Percentiles rank a stretch among this genome's conserved stretches.
phyloP scores from a whole-genome alignment of 2,329 filamentous ascomycete genomes.

The Magnaporthiopsis incrustans region DNA sequence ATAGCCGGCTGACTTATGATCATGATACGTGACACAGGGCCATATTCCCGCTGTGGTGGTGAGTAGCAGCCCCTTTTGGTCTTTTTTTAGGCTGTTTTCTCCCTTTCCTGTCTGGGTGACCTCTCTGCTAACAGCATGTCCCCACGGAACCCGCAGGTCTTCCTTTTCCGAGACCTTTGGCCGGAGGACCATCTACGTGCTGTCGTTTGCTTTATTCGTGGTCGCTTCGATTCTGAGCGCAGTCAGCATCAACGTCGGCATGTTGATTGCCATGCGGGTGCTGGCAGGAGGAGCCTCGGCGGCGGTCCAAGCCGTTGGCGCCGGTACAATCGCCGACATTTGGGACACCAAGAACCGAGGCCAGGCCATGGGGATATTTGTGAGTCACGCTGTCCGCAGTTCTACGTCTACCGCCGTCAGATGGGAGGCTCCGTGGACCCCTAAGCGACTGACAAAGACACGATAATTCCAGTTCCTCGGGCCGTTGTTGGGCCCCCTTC shows the following conservation, averaged over 20 bases:
- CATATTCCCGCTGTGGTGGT: conserved; percentile 81
- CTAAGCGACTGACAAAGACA: too few relatives aligned
- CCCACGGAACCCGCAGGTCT: conserved; percentile 31
- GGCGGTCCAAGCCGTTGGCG: conserved; percentile 74
- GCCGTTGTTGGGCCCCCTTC: conserved; percentile 63
- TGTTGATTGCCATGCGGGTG: conserved; percentile 72
- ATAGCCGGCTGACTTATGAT: neutral
- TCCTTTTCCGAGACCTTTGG: conserved; percentile 69
- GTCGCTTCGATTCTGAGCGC: conserved; percentile 65
- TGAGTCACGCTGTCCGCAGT: neutral
- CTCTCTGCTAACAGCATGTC: neutral
- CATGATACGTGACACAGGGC: conserved; percentile 23
- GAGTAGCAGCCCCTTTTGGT: conserved; percentile 9
- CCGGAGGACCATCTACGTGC: conserved; percentile 69
- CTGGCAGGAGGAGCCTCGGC: conserved; percentile 69
- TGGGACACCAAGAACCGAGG: conserved; percentile 69
- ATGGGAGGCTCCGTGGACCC: too few relatives aligned
- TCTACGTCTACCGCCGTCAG: too few relatives aligned
- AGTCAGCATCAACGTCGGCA: conserved; percentile 58
- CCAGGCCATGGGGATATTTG: conserved; percentile 69
- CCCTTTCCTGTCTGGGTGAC: neutral
- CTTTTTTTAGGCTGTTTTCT: too few relatives aligned
- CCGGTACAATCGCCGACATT: conserved; percentile 74
- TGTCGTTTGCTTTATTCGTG: conserved; percentile 64
- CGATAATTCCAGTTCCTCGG: conserved; percentile 51